Conservation (phyloP, 73 alveolate species). For the Tetrahymena thermophila region DNA sequence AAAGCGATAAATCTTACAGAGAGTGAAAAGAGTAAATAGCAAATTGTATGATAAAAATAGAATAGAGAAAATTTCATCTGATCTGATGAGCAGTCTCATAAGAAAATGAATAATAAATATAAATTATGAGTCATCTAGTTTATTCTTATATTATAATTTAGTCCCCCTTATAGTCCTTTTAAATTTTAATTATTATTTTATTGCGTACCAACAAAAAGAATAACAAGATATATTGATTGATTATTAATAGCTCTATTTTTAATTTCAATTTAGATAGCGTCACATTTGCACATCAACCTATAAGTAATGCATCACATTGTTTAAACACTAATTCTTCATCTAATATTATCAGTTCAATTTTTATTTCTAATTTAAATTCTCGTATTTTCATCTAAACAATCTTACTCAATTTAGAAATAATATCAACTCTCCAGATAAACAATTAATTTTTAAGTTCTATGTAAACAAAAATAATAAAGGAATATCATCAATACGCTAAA, state of each 20-base stretch:
- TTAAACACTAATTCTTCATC: neutral
- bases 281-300: neutral
- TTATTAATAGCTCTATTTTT: neutral
- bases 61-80: neutral
- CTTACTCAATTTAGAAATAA: neutral
- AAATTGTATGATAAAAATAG: too few relatives aligned
- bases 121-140: neutral
- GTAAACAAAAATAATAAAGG: too few relatives aligned
- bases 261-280: neutral
- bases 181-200: neutral
- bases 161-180: neutral
- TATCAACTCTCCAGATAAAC: neutral
- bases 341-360: neutral
- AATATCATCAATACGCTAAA: too few relatives aligned
- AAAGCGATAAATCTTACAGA: neutral
- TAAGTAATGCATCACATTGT: neutral
- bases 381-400: neutral
- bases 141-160: neutral
- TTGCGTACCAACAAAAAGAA: neutral
- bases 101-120: neutral
- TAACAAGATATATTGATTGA: neutral
- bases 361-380: neutral
- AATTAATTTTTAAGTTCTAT: too few relatives aligned
- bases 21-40: neutral
- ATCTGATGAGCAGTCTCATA: neutral